Evolutionary conservation across 2,329 filamentous ascomycete species (phyloP).

Genomic region (Aaosphaeria arxii): DNA sequence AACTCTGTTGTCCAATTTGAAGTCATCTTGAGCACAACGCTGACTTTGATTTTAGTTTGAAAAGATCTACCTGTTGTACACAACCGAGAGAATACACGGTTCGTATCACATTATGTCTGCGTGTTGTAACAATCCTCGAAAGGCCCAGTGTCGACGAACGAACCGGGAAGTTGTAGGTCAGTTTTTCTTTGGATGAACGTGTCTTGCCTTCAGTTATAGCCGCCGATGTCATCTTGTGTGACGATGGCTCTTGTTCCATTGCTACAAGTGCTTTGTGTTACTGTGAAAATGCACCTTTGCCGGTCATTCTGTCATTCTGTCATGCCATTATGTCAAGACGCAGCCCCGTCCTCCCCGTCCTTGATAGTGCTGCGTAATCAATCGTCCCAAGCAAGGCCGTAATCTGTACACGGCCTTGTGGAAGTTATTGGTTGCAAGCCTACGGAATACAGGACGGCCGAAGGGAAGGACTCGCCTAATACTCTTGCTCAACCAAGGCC

Average conservation of each 20-base stretch:
- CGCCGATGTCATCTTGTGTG: constrained; percentile 14
- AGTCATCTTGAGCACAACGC: no score
- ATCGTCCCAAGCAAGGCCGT: constrained; percentile 5
- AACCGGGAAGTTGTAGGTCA: no score
- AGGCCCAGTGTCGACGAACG: no score
- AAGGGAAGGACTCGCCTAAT: constrained; percentile 16
- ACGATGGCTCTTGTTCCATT: constrained; percentile 7
- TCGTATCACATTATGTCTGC: no score
- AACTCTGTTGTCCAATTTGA: neutral
- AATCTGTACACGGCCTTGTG: constrained; percentile 14
- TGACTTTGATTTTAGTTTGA: no score
- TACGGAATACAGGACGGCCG: constrained; percentile 13
- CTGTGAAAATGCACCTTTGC: constrained; percentile 18
- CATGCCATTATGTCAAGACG: constrained; percentile 16
- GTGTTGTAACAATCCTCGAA: no score
- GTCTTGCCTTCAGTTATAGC: constrained; percentile 1
- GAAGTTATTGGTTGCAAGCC: constrained; percentile 5
- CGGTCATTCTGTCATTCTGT: constrained; percentile 3
- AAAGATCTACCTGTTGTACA: no score
- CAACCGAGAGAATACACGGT: no score
- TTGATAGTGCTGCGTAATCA: constrained; percentile 9
- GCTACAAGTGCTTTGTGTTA: constrained; percentile 17
- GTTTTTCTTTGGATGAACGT: no score
- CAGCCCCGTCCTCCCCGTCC: constrained; percentile 8
- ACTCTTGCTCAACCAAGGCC: constrained; percentile 7